phyloP scores from a whole-genome alignment of 2,329 filamentous ascomycete species.

The Dryadomyces quercus-mongolicae region DNA sequence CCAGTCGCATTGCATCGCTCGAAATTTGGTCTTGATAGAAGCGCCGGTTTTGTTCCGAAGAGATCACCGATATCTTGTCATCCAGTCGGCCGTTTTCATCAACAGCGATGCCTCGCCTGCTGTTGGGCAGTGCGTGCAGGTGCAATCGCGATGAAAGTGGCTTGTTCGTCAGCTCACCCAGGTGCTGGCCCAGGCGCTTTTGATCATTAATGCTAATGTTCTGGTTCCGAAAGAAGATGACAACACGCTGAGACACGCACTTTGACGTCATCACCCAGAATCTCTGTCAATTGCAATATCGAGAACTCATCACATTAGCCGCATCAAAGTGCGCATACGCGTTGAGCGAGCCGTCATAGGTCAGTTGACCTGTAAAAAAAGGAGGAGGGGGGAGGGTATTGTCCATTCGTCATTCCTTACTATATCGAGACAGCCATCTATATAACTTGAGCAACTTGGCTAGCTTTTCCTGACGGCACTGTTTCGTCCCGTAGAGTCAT shows the following conservation, averaged over 20 bases:
- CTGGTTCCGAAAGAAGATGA: conserved; percentile 43
- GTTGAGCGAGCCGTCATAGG: conserved; percentile 17
- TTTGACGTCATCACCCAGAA: conserved; percentile 19
- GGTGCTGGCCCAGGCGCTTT: too few relatives aligned
- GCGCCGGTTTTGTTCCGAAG: conserved; percentile 26
- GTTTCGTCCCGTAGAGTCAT: too few relatives aligned
- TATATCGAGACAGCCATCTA: too few relatives aligned
- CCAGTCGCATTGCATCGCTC: conserved; percentile 17
- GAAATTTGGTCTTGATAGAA: conserved; percentile 23
- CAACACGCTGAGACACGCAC: conserved; percentile 35
- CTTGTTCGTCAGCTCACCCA: too few relatives aligned
- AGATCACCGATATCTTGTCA: conserved; percentile 36
- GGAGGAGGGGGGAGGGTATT: too few relatives aligned
- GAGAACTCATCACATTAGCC: conserved; percentile 30
- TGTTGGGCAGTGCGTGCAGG: conserved; percentile 34
- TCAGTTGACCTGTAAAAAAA: conserved; percentile 11
- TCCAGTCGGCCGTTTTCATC: conserved; percentile 31
- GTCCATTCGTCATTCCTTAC: too few relatives aligned
- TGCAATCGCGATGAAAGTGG: conserved; percentile 31
- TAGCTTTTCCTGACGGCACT: too few relatives aligned
- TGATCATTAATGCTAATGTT: conserved; percentile 34
- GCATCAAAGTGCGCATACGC: conserved; percentile 22
- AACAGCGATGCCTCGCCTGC: too few relatives aligned
- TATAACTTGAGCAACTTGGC: too few relatives aligned
- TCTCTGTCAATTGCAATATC: conserved; percentile 22